Percentiles rank a stretch among this genome's conserved stretches.
Evolutionary conservation across 2,329 filamentous ascomycete species (phyloP).

Genomic region (Xylaria sp.): DNA sequence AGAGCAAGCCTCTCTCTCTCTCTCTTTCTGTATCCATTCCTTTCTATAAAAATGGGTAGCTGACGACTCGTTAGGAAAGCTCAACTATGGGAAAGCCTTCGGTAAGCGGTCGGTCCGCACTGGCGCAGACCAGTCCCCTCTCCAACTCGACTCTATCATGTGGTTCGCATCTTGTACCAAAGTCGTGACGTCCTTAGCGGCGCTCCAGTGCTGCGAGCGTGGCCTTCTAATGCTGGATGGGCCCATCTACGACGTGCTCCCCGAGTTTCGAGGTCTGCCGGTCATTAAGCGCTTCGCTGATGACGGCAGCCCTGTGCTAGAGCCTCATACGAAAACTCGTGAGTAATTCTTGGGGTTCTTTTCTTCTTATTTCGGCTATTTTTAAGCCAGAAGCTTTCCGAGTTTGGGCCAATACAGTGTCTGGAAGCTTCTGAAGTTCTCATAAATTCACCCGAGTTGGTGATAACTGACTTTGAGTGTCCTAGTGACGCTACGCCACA

Average conservation of each 20-base stretch:
- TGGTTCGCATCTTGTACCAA: slow-evolving; percentile 48
- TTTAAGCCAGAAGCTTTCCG: too few species aligned
- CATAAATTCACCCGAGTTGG: too few species aligned
- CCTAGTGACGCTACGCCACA: slow-evolving; percentile 31
- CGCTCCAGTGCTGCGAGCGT: slow-evolving; percentile 58
- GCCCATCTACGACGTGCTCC: slow-evolving; percentile 54
- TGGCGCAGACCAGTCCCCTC: slow-evolving; percentile 38
- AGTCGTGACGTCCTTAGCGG: slow-evolving; percentile 56
- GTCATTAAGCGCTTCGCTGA: slow-evolving; percentile 35
- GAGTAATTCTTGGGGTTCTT: too few species aligned
- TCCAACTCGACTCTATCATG: slow-evolving; percentile 43
- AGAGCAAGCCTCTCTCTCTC: too few species aligned
- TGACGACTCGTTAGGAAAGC: slow-evolving; percentile 23
- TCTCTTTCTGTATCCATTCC: too few species aligned
- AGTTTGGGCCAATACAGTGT: too few species aligned
- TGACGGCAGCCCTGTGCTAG: slow-evolving; percentile 36
- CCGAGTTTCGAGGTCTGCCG: slow-evolving; percentile 51
- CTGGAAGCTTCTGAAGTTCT: too few species aligned
- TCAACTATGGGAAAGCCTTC: slow-evolving; percentile 40
- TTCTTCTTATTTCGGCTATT: too few species aligned
- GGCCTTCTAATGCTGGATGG: slow-evolving; percentile 56
- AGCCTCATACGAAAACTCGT: slow-evolving; percentile 26
- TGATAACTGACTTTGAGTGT: too few species aligned
- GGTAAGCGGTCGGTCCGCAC: slow-evolving; percentile 40
- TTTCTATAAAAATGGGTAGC: neutral